Evolutionary conservation across 75 land plant species (phyloP).

Genomic region (Larix kaempferi): DNA sequence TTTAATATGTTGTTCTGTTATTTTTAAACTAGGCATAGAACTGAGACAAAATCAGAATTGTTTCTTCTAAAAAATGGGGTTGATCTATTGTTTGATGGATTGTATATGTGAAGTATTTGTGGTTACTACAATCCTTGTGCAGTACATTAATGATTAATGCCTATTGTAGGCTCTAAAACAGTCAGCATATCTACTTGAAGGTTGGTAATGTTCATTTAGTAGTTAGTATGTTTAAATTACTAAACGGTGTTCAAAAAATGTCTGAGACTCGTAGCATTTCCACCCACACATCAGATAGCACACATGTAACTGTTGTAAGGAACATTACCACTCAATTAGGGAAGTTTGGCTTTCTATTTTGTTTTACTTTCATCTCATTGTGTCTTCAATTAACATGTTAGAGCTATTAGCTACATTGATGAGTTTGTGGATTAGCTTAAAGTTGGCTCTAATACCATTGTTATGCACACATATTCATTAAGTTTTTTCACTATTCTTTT

Average conservation of each 20-base stretch:
- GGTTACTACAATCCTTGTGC: too few species aligned
- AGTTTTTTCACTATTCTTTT: neutral
- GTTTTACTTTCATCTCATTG: neutral
- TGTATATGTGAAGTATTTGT: too few species aligned
- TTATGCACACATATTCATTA: neutral
- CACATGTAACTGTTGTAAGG: neutral
- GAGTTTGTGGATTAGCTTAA: constrained; percentile 3
- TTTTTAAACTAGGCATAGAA: too few species aligned
- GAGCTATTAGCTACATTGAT: neutral
- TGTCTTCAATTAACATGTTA: neutral
- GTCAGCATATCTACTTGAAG: neutral
- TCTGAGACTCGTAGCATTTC: neutral
- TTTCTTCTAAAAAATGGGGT: too few species aligned
- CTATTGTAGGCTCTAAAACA: too few species aligned
- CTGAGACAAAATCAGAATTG: too few species aligned
- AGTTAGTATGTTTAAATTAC: neutral
- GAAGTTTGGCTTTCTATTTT: neutral
- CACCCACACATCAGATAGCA: neutral
- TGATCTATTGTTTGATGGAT: too few species aligned
- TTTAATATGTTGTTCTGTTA: too few species aligned
- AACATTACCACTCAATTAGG: neutral
- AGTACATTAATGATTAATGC: too few species aligned
- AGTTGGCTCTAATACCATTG: neutral
- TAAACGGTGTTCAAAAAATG: neutral
- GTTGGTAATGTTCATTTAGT: neutral